Evolutionary conservation across 331 rosid genomes (phyloP), one percentile per base, ranked within the genome.

Genomic region (Quercus lobata): DNA sequence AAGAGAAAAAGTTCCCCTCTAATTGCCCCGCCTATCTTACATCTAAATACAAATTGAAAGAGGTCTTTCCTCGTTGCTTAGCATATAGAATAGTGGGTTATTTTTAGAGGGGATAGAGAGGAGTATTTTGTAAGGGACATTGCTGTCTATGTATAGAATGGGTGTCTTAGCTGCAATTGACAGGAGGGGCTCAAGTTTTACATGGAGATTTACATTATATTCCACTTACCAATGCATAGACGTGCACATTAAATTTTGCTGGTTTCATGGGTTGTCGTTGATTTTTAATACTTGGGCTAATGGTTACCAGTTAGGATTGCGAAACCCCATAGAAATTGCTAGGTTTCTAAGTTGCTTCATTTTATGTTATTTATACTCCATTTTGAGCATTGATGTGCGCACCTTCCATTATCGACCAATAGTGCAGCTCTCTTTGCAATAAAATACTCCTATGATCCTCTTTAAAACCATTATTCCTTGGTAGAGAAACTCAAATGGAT

Each of bases 151-250:
- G 63, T 5, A 21, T n/a, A 21, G 27, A 25, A 8, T 11, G 29
- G n/a, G 27, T 21, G 27, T 41, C 49, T 9, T 41, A 9, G 49
- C 49, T 41, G 49, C 49, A 41, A 41, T 41, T 7, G 66, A 22
- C 30, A 58, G 65, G 15, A 58, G 65, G 65, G 17, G 55, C 55
- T 24, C 29, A n/a, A 6, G 30, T 10, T n/a, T 66, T 66, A 32
- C 71, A 9, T 32, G 72, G 72, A 35, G 72, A 68, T 68, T 68
- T 34, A 19, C 72, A 60, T 9, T 19, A 78, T 57, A 71, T 81
- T 78, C 79, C 87, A 78, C 76, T 76, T 85, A 79, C 89, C 91
- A 81, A 88, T 82, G 84, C 86, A 81, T 83, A 83, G 86, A 85
- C 68, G 77, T 82, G 82, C 82, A 81, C 7, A 82, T 81, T 68